A percentile compares a stretch with the other conserved stretches of the same genome.
Conservation (phyloP, 495 filamentous ascomycete species). For the Halenospora varia region DNA sequence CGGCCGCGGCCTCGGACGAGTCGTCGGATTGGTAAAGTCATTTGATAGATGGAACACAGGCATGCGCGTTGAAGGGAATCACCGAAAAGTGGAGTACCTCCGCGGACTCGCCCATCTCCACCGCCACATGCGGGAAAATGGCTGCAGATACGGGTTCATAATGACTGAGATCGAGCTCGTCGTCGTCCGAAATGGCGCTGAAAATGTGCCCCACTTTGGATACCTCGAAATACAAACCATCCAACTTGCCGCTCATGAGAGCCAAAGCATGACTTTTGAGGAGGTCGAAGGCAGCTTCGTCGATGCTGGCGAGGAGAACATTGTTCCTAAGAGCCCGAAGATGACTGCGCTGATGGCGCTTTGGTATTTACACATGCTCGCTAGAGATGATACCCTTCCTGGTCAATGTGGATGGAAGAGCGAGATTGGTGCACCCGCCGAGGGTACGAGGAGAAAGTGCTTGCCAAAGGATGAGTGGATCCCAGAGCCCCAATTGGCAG, state of each 20-base stretch:
- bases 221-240: constrained; percentile 71
- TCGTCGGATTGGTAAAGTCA: constrained; percentile 83
- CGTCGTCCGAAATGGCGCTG: constrained; percentile 74
- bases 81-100: constrained; percentile 80
- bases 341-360: constrained; percentile 78
- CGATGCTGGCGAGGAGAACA: constrained; percentile 29
- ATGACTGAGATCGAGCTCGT: constrained; percentile 93
- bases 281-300: constrained; percentile 18
- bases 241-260: constrained; percentile 39
- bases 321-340: constrained; percentile 48
- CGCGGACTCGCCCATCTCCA: constrained; percentile 80
- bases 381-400: constrained; percentile 64
- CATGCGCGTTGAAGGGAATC: constrained; percentile 78
- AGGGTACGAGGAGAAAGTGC: constrained; percentile 67
- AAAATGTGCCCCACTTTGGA: constrained; percentile 75
- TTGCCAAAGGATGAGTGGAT: constrained; percentile 80
- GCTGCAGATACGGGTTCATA: constrained; percentile 90
- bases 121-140: constrained; percentile 85
- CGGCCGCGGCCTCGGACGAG: constrained; percentile 40
- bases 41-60: constrained; percentile 92
- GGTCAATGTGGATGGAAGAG: constrained; percentile 65
- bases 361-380: constrained; percentile 81
- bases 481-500: constrained; percentile 73
- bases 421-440: constrained; percentile 78
- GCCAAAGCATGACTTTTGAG: constrained; percentile 16